Percentiles rank a stretch among this genome's conserved stretches.
Evolutionary conservation across 345 rosid species (phyloP).

Genomic region (Psidium guajava): DNA sequence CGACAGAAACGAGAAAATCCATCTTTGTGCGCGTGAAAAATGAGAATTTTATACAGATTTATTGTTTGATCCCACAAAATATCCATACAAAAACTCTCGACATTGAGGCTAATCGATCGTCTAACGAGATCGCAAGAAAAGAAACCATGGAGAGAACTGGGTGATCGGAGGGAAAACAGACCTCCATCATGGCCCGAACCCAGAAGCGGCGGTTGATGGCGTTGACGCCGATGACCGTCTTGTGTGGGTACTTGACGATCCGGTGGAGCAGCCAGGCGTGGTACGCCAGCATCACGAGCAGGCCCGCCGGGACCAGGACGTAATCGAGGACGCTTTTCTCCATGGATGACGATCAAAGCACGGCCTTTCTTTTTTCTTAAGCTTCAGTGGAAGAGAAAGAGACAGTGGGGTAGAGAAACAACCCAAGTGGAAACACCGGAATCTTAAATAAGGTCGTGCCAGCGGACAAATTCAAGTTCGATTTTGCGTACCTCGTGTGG

Average conservation of each 20-base stretch:
- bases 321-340: slow-evolving; percentile 42
- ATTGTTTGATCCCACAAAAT: no score
- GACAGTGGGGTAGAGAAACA: not conserved
- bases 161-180: not conserved
- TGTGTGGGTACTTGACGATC: slow-evolving; percentile 44
- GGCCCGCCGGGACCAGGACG: slow-evolving; percentile 51
- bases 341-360: slow-evolving; percentile 14
- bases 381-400: not conserved
- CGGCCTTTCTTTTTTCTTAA: not conserved
- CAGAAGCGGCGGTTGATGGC: slow-evolving; percentile 78
- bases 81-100: no score
- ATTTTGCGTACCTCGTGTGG: not conserved
- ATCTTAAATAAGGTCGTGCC: not conserved
- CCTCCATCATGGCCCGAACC: slow-evolving; percentile 97
- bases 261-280: slow-evolving; percentile 69
- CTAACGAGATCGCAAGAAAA: not conserved
- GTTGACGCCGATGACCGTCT: slow-evolving; percentile 66
- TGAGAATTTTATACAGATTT: no score
- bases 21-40: not conserved
- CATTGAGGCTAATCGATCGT: not conserved
- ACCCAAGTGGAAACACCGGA: not conserved
- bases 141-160: not conserved
- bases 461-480: not conserved
- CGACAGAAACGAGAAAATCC: no score
- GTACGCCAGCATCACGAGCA: slow-evolving; percentile 37